Evolutionary conservation across 1,139 yeast species (phyloP), one percentile per base, ranked within the genome.

Genomic region (Groenewaldozyma sp.): DNA sequence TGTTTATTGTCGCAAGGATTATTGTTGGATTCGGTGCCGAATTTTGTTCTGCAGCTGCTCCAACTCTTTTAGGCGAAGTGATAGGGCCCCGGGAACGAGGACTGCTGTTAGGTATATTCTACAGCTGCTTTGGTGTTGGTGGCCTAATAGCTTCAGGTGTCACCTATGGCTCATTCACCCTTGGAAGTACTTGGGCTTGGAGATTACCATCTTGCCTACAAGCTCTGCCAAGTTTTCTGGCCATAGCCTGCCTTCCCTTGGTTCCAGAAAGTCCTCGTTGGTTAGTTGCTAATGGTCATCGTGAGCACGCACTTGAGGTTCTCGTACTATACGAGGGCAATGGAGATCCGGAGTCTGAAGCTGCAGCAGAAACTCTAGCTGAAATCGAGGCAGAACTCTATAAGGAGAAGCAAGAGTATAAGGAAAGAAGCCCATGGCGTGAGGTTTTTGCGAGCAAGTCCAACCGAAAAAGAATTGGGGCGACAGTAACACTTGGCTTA

Each of bases 1-100:
- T 80, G 27, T 87, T 80, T 50, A 36, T 55, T 32, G 54, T 43
- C 5, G 61, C 60, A 4, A 44, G 61, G 4, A 42, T 59, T 42
- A 56, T 75, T 21, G 63, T 71, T 29, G 76, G 78, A 10, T 61
- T 71, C 55, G 78, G 74, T 35, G 76, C 74, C 14, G 79, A 79
- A 28, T 66, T 75, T 40, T 74, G 78, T 53, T 74, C 83, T 3
- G 70, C 81, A 31, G 68, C 75, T 37, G 70, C 80, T 28, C 80
- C 84, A 7, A 76, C 76, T 37, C 80, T 79, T 58, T 71, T 78
- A 41, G 67, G 81, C 14, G 88, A 80, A 53, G 68, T 78, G 41
- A 69, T 79, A 19, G 80, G 84, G 36, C 65, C 48, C 60, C 67
- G 48, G 62, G 69, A 54, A 67, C 79, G 70, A 78, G 86, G 55